Evolutionary conservation across 148 eudicot species (phyloP).

Genomic region (Vaccinium vitisidaea): DNA sequence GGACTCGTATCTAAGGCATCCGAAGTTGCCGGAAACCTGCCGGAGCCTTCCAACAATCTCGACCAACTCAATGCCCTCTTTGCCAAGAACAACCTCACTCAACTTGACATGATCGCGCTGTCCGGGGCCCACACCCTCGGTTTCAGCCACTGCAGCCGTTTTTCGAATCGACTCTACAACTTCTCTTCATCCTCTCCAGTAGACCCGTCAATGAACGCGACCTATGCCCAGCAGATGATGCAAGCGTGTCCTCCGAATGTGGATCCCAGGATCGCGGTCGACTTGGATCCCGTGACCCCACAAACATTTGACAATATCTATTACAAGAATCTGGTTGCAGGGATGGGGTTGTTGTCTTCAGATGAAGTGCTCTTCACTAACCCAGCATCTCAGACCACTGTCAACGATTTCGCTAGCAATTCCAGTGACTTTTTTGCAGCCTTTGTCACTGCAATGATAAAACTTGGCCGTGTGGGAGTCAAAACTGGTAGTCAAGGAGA

Average conservation of each 20-base stretch:
- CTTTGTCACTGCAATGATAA: slow-evolving; percentile 62
- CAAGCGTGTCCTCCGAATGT: slow-evolving; percentile 43
- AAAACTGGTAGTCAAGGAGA: slow-evolving; percentile 63
- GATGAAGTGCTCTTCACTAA: slow-evolving; percentile 62
- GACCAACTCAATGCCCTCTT: slow-evolving; percentile 43
- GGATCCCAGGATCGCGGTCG: slow-evolving; percentile 35
- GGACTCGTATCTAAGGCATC: slow-evolving; percentile 60
- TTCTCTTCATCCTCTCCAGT: slow-evolving; percentile 38
- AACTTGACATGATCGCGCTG: slow-evolving; percentile 56
- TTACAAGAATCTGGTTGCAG: slow-evolving; percentile 56
- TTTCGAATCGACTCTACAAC: slow-evolving; percentile 47
- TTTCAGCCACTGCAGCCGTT: slow-evolving; percentile 55
- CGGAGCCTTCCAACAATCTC: slow-evolving; percentile 42
- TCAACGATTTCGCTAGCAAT: slow-evolving; percentile 51
- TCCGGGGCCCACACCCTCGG: slow-evolving; percentile 69
- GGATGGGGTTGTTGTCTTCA: slow-evolving; percentile 58
- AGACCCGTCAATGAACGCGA: slow-evolving; percentile 49
- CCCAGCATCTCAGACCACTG: slow-evolving; percentile 43
- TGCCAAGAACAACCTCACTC: slow-evolving; percentile 38
- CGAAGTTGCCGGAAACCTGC: slow-evolving; percentile 49
- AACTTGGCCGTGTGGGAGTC: slow-evolving; percentile 70
- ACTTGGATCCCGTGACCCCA: slow-evolving; percentile 57
- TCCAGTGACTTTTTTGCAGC: slow-evolving; percentile 42
- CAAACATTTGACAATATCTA: slow-evolving; percentile 50
- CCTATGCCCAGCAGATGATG: slow-evolving; percentile 47